These are phyloP conservation scores for Globisporangium paroecandrum DNA, from an alignment of 352 stramenopile genomes.

Conservation along the genomic window DNA sequence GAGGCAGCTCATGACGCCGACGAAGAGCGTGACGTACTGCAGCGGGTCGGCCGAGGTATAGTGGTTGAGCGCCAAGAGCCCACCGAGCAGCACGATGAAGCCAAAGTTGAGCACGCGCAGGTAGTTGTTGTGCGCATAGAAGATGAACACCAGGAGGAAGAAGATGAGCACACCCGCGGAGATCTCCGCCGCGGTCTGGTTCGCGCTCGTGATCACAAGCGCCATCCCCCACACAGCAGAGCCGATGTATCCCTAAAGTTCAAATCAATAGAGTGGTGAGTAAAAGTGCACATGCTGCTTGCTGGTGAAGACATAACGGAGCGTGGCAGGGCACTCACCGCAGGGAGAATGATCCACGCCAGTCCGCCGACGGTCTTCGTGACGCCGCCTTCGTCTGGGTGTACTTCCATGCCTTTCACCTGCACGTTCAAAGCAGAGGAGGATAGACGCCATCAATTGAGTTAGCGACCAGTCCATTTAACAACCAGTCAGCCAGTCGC, in stretches of 20 bases:
- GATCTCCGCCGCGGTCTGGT: conserved; percentile 59
- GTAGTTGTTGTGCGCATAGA: conserved; percentile 86
- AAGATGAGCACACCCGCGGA: conserved; percentile 83
- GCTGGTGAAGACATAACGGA: not conserved
- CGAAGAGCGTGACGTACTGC: conserved; percentile 84
- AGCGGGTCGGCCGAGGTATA: conserved; percentile 59
- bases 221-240: conserved; percentile 85
- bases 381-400: conserved; percentile 84
- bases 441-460: not conserved
- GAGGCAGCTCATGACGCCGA: conserved; percentile 89
- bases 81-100: conserved; percentile 83
- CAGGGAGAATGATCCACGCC: conserved; percentile 71
- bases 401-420: conserved; percentile 88
- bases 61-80: conserved; percentile 70
- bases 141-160: conserved; percentile 83
- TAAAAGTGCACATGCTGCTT: not conserved
- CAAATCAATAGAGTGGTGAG: not conserved
- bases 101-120: conserved; percentile 74
- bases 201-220: conserved; percentile 68
- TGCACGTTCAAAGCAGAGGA: conserved; percentile 10
- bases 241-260: conserved; percentile 73
- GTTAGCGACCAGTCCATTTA: not conserved
- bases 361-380: conserved; percentile 77
- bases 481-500: not conserved
- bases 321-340: conserved; percentile 29